A percentile compares a stretch with the other conserved stretches of the same genome.
Evolutionary conservation across 805 yeast species (phyloP).

Genomic region (Kluyveromyces starmeri): DNA sequence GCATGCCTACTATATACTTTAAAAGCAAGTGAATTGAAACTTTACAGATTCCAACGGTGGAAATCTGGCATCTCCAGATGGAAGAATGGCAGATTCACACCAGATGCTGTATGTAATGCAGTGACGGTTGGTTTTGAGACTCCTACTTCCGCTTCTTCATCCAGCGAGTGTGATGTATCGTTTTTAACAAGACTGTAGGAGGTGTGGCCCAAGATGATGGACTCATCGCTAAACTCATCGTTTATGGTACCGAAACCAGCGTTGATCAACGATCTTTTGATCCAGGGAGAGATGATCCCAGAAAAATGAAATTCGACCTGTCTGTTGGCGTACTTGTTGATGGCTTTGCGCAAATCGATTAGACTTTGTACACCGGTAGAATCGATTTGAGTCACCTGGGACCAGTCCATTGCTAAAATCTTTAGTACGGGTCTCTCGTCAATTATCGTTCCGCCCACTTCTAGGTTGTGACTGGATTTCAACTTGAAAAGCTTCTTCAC

Average conservation of each 20-base stretch:
- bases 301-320: constrained; percentile 87
- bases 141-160: constrained; percentile 16
- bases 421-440: constrained; percentile 60
- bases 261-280: constrained; percentile 61
- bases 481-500: constrained; percentile 14
- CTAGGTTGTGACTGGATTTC: constrained; percentile 17
- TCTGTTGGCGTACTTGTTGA: constrained; percentile 65
- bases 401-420: constrained; percentile 72
- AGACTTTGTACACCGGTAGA: constrained; percentile 72
- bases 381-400: constrained; percentile 67
- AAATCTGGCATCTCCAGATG: constrained; percentile 31
- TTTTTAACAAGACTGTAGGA: constrained; percentile 20
- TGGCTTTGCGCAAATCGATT: constrained; percentile 64
- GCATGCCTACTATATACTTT: too few species aligned
- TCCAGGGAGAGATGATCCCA: constrained; percentile 82
- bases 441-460: constrained; percentile 12
- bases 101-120: constrained; percentile 7
- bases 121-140: not conserved
- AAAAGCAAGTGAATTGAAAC: too few species aligned
- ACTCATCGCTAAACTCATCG: constrained; percentile 30
- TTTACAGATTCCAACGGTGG: constrained; percentile 23
- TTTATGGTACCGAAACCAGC: constrained; percentile 67
- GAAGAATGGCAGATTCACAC: constrained; percentile 29
- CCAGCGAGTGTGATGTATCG: not conserved
- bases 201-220: constrained; percentile 26